Evolutionary conservation across 2,329 filamentous ascomycete genomes (phyloP).

Genomic region (Didymellaceae sp.): DNA sequence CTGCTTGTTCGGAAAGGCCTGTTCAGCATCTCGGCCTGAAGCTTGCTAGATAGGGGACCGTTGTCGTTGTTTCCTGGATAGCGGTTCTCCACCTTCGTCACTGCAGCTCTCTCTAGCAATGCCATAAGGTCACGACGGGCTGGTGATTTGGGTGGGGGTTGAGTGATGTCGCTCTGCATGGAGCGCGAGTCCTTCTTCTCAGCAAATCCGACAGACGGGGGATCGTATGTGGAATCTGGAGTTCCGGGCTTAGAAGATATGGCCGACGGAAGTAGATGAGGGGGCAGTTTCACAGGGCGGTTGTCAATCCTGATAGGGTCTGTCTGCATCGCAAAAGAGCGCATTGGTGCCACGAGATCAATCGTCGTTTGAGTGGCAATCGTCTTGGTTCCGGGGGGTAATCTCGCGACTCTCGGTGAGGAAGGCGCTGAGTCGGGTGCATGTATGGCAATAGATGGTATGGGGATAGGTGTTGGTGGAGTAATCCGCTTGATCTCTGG

Average conservation of each 20-base stretch:
- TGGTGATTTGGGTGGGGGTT: slow-evolving; percentile 21
- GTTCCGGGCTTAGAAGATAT: slow-evolving; percentile 64
- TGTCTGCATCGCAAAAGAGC: slow-evolving; percentile 76
- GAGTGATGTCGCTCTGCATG: slow-evolving; percentile 19
- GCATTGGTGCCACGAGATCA: slow-evolving; percentile 54
- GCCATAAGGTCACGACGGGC: slow-evolving; percentile 41
- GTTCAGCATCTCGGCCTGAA: slow-evolving; percentile 64
- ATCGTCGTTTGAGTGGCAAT: slow-evolving; percentile 79
- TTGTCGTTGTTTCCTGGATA: slow-evolving; percentile 85
- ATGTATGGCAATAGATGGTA: slow-evolving; percentile 90
- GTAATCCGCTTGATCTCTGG: slow-evolving; percentile 33
- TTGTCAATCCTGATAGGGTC: slow-evolving; percentile 88
- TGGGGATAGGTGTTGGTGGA: slow-evolving; percentile 54
- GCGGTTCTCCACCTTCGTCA: slow-evolving; percentile 61
- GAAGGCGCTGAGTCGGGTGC: slow-evolving; percentile 85
- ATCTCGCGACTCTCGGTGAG: slow-evolving; percentile 74
- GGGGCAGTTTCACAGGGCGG: slow-evolving; percentile 74
- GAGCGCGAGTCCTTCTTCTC: slow-evolving; percentile 26
- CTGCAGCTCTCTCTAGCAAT: slow-evolving; percentile 38
- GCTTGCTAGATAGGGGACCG: slow-evolving; percentile 68
- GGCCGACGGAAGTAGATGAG: slow-evolving; percentile 79
- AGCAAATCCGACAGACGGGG: slow-evolving; percentile 2
- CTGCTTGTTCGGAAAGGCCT: slow-evolving; percentile 80
- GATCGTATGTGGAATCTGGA: slow-evolving; percentile 35
- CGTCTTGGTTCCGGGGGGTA: slow-evolving; percentile 82